Conservation (phyloP, 495 filamentous ascomycete genomes). For the Tuber aestivum region DNA sequence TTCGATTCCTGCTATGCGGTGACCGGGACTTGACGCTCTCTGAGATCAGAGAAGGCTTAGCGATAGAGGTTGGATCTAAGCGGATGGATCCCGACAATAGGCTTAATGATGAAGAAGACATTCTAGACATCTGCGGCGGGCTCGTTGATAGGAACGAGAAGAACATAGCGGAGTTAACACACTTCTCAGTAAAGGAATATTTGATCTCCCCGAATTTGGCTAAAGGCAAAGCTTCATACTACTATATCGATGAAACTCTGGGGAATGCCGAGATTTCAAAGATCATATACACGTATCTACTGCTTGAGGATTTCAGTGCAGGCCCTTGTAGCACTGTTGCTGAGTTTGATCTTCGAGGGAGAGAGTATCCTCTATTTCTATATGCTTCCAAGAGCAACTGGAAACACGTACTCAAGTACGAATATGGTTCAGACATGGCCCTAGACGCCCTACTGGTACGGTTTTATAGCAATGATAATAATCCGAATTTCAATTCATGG, state of each 20-base stretch:
- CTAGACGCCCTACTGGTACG: background rate
- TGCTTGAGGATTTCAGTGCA: constrained; percentile 10
- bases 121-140: constrained; percentile 18
- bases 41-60: constrained; percentile 27
- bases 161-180: constrained; percentile 25
- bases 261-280: constrained; percentile 15
- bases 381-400: constrained; percentile 10
- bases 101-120: background rate
- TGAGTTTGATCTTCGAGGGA: background rate
- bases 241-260: background rate
- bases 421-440: background rate
- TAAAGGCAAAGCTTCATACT: constrained; percentile 5
- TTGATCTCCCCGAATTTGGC: constrained; percentile 22
- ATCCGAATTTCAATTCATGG: background rate
- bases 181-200: constrained; percentile 43
- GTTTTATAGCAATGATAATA: background rate
- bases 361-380: background rate
- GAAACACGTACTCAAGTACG: background rate
- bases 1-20: constrained; percentile 18
- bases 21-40: constrained; percentile 13
- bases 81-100: constrained; percentile 8
- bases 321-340: background rate
- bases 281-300: constrained; percentile 14
- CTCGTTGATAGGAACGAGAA: constrained; percentile 14
- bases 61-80: constrained; percentile 13